phyloP scores from a whole-genome alignment of 2,329 filamentous ascomycete genomes.

The Colletotrichum higginsianum region DNA sequence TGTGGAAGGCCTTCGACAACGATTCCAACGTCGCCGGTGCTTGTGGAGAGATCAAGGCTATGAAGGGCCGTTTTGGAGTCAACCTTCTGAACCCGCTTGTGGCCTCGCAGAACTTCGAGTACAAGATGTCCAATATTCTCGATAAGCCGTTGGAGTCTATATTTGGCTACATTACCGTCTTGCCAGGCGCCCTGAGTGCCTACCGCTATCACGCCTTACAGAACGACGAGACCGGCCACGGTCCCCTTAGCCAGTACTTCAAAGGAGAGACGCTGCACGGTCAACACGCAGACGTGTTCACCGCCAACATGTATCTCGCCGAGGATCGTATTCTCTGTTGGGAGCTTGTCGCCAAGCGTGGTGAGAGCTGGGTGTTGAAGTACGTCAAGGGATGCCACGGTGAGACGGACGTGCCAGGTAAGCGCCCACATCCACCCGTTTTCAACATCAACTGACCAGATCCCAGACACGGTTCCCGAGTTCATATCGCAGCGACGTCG shows the following conservation, averaged over 20 bases:
- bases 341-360: slow-evolving; percentile 96
- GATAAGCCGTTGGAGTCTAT: slow-evolving; percentile 98
- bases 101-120: slow-evolving; percentile 98
- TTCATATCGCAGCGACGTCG: slow-evolving; percentile 96
- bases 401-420: slow-evolving; percentile 97
- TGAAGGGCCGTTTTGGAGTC: slow-evolving; percentile 87
- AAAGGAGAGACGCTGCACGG: slow-evolving; percentile 98
- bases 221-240: slow-evolving; percentile 96
- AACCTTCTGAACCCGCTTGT: slow-evolving; percentile 94
- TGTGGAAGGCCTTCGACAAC: slow-evolving; percentile 99
- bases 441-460: slow-evolving; percentile 41
- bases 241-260: slow-evolving; percentile 97
- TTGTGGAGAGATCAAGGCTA: slow-evolving; percentile 97
- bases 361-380: slow-evolving; percentile 96
- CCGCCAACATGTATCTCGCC: slow-evolving; percentile 94
- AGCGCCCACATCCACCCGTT: slow-evolving; percentile 52
- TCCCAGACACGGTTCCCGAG: slow-evolving; percentile 87
- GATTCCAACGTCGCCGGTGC: slow-evolving; percentile 98
- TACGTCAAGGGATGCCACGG: slow-evolving; percentile 97
- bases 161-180: slow-evolving; percentile 97
- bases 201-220: slow-evolving; percentile 97
- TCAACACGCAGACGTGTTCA: slow-evolving; percentile 96
- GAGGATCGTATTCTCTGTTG: slow-evolving; percentile 93
- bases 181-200: slow-evolving; percentile 94
- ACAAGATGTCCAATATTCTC: slow-evolving; percentile 99